Evolutionary conservation across 345 rosid genomes (phyloP), one percentile per base, ranked within the genome.

Genomic region (Acer yangbiense): DNA sequence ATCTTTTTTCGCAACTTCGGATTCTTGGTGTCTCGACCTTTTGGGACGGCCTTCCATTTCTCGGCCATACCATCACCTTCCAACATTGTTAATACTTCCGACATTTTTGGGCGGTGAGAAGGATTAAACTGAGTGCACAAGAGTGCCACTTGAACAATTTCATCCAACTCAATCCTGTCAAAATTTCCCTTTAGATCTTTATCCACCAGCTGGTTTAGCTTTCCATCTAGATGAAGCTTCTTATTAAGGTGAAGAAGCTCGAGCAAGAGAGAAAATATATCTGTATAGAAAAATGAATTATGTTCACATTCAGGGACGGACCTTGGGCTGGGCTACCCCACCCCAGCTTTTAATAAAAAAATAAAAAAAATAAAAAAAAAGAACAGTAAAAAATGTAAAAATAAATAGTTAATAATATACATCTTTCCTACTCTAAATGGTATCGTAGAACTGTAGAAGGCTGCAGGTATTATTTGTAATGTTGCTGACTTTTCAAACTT

Each of bases 41-140:
- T 71, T 86, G 90, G 0, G 90, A 78, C 25, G 6, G 95, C 89
- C 80, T 92, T 95, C 94, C 95, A 92, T 86, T 88, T 94, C 85
- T 94, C 95, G 0, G 98, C 94, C 72, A 88, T 80, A 9, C 95
- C 97, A 46, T 90, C 97, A 1, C 94, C 95, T 86, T 94, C 98
- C 77, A 94, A 86, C 98, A 92, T 90, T 68, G 85, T 89, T 73
- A 92, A 76, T 43, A 92, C 94, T 82, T 92, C 89, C 0, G 93
- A 90, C 97, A 90, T 94, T 83, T 85, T 94, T 0, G 98, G 98
- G n/a, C 98, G 84, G 76, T 88, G 78, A 13, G 78, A 75, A 50
- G 97, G 95, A 82, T 87, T 90, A 44, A 90, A 88, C 13, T 90
- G 93, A 58, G 97, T 90, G 65, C 97, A 94, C 50, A 92, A 84